These are phyloP conservation scores for Diaporthe sp. DNA, from an alignment of 2,329 filamentous ascomycete species.

Conservation along the genomic window DNA sequence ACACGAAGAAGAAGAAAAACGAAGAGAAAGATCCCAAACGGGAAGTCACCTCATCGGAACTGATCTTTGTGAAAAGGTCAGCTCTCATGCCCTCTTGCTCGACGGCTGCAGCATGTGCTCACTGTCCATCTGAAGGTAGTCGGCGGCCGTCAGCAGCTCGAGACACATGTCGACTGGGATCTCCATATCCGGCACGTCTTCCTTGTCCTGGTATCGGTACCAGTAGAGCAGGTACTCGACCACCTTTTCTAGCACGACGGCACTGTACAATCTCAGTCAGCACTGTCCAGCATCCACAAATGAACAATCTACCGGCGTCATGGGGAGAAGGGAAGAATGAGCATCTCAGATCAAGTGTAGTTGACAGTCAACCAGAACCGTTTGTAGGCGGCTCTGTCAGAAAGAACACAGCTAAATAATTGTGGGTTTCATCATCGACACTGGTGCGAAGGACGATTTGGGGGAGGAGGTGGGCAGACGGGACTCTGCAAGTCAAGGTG, in stretches of 20 bases:
- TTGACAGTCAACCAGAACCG: slow-evolving; percentile 61
- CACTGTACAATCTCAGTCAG: slow-evolving; percentile 57
- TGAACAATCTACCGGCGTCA: background rate
- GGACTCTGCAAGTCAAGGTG: slow-evolving; percentile 19
- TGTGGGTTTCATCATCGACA: slow-evolving; percentile 51
- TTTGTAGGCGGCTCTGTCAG: slow-evolving; percentile 56
- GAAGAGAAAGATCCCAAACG: background rate
- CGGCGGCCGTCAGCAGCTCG: slow-evolving; percentile 80
- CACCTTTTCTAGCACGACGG: slow-evolving; percentile 80
- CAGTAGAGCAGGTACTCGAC: slow-evolving; percentile 88
- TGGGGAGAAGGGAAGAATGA: background rate
- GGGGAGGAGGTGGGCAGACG: slow-evolving; percentile 8
- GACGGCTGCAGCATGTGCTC: slow-evolving; percentile 34
- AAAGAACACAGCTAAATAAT: slow-evolving; percentile 55
- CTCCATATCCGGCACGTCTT: slow-evolving; percentile 83
- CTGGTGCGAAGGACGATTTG: slow-evolving; percentile 9
- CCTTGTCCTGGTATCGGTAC: slow-evolving; percentile 75
- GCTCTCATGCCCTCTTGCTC: slow-evolving; percentile 27
- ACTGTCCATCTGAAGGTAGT: slow-evolving; percentile 79
- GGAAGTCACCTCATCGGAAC: slow-evolving; percentile 16
- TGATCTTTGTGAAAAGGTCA: slow-evolving; percentile 16
- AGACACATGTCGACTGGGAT: slow-evolving; percentile 82
- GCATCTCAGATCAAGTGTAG: slow-evolving; percentile 74
- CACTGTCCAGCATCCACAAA: background rate
- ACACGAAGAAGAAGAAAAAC: background rate